These are phyloP conservation scores for Pichia sp. DNA, from an alignment of 1,139 yeast genomes.

Conservation along the genomic window DNA sequence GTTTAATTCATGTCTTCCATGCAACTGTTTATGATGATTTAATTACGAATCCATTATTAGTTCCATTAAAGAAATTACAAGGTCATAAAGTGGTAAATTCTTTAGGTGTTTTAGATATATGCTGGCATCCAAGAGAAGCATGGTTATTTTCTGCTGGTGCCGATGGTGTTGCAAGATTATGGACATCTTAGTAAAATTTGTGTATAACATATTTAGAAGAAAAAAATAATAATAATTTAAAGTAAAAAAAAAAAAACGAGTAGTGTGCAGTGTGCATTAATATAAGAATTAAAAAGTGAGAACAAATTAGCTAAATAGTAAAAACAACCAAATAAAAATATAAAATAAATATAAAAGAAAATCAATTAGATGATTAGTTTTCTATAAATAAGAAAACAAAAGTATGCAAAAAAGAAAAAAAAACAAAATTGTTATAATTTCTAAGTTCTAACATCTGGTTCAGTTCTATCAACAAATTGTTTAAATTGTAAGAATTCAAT, in stretches of 20 bases:
- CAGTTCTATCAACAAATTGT: constrained; percentile 70
- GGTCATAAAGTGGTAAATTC: constrained; percentile 83
- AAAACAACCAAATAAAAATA: too few relatives aligned
- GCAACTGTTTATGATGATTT: constrained; percentile 94
- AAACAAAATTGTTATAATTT: not conserved
- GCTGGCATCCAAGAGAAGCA: constrained; percentile 98
- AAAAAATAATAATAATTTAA: not conserved
- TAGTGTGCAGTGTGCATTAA: too few relatives aligned
- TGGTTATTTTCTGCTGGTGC: constrained; percentile 99
- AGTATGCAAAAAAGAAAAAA: not conserved
- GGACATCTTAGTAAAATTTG: constrained; percentile 63
- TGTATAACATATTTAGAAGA: not conserved
- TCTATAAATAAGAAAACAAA: not conserved
- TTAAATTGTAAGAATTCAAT: constrained; percentile 65
- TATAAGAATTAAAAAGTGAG: too few relatives aligned
- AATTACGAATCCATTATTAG: constrained; percentile 91
- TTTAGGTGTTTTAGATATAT: constrained; percentile 81
- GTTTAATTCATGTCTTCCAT: constrained; percentile 88
- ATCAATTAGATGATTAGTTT: too few relatives aligned
- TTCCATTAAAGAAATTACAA: constrained; percentile 87
- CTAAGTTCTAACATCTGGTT: constrained; percentile 84
- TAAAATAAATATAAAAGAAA: too few relatives aligned
- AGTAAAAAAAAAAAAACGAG: not conserved
- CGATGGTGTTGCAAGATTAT: constrained; percentile 89
- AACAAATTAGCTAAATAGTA: too few relatives aligned